These are phyloP conservation scores for Solanum neorickii DNA, from an alignment of 257 asterid genomes.

Conservation along the genomic window DNA sequence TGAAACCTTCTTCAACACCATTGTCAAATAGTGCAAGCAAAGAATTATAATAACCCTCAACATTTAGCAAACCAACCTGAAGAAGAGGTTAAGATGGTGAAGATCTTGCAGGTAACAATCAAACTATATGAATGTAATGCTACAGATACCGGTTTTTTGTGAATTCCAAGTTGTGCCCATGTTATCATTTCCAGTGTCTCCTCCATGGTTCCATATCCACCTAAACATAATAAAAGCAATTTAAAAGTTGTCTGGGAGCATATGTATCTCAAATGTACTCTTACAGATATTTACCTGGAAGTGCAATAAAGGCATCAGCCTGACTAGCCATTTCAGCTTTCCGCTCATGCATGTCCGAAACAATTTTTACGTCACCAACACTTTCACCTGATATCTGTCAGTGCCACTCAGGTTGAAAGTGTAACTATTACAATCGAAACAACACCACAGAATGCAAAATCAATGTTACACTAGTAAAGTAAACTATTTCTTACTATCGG, in stretches of 20 bases:
- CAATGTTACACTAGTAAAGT: background rate
- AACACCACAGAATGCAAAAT: background rate
- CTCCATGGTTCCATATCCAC: constrained; percentile 99
- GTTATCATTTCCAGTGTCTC: constrained; percentile 94
- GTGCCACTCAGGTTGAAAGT: background rate
- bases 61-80: constrained; percentile 93
- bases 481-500: background rate
- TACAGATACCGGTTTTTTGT: constrained; percentile 60
- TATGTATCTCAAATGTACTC: background rate
- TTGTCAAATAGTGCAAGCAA: constrained; percentile 81
- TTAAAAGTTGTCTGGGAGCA: background rate
- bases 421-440: background rate
- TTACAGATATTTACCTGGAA: constrained; percentile 57
- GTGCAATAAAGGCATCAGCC: constrained; percentile 94
- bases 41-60: constrained; percentile 87
- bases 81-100: background rate
- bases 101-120: background rate
- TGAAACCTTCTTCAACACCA: constrained; percentile 97
- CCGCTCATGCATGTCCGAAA: constrained; percentile 95
- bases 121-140: background rate
- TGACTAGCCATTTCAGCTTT: constrained; percentile 91
- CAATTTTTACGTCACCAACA: constrained; percentile 87
- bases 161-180: constrained; percentile 98
- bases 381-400: constrained; percentile 87
- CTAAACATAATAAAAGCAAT: constrained; percentile 25